These are phyloP conservation scores for Saturnispora silvae DNA, from an alignment of 805 yeast genomes.

Conservation along the genomic window DNA sequence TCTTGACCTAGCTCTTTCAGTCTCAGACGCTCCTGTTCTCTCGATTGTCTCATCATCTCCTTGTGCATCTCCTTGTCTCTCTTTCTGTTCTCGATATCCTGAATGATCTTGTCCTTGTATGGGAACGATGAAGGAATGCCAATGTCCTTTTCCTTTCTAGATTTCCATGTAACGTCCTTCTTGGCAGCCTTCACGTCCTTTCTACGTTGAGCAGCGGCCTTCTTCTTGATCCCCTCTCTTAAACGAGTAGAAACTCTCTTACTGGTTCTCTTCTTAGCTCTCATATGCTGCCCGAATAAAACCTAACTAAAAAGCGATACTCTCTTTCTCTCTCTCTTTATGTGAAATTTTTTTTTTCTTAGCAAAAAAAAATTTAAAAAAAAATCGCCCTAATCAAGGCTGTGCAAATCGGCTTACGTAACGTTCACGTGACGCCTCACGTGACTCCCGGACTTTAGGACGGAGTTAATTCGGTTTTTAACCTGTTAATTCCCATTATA, in stretches of 20 bases:
- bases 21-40: constrained; percentile 26
- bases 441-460: no score
- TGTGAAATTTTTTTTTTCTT: not conserved
- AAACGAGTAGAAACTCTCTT: constrained; percentile 87
- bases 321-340: not conserved
- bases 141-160: constrained; percentile 73
- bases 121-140: constrained; percentile 96
- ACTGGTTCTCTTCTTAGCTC: constrained; percentile 51
- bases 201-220: constrained; percentile 84
- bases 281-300: constrained; percentile 17
- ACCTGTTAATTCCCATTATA: no score
- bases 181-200: constrained; percentile 75
- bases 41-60: constrained; percentile 38
- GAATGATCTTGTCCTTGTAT: constrained; percentile 73
- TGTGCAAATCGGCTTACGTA: no score
- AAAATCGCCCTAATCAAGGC: no score
- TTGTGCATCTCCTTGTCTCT: constrained; percentile 45
- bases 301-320: not conserved
- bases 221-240: constrained; percentile 94
- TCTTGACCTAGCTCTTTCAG: constrained; percentile 14
- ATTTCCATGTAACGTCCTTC: constrained; percentile 90
- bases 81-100: constrained; percentile 57
- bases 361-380: not conserved
- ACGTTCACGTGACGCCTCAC: no score
- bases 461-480: no score